Conservation (phyloP, 257 asterid species). For the Leptodermis oblonga region DNA sequence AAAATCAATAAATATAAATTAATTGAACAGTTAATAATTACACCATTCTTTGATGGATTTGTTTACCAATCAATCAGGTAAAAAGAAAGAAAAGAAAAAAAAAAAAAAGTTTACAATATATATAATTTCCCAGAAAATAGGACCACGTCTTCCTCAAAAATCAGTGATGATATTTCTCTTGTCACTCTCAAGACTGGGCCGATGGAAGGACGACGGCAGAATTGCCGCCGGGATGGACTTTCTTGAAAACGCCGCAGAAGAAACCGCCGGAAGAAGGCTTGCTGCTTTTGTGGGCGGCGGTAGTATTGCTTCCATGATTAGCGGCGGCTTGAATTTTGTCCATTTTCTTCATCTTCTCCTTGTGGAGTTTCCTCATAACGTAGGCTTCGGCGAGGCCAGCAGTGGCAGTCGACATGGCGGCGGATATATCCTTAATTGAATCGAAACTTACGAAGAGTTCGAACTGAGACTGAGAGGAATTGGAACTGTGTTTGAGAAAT, state of each 20-base stretch:
- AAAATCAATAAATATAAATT: too few relatives aligned
- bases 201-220: neutral
- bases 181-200: neutral
- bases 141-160: too few relatives aligned
- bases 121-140: too few relatives aligned
- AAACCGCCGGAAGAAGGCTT: constrained; percentile 4
- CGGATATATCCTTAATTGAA: neutral
- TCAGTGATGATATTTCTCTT: too few relatives aligned
- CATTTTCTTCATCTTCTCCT: constrained; percentile 24
- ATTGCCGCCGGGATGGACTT: constrained; percentile 15
- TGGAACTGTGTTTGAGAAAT: neutral
- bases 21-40: too few relatives aligned
- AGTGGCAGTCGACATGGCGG: constrained; percentile 13
- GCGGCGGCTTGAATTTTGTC: constrained; percentile 10
- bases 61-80: too few relatives aligned
- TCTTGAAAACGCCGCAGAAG: constrained; percentile 20
- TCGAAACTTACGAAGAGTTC: neutral
- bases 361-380: constrained; percentile 21
- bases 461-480: neutral
- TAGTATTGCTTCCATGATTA: neutral
- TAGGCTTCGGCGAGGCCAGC: constrained; percentile 32
- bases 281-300: neutral
- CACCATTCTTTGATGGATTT: too few relatives aligned
- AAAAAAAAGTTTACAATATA: too few relatives aligned
- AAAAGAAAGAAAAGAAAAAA: too few relatives aligned